Evolutionary conservation across 257 asterid species (phyloP), one percentile per base, ranked within the genome.

Genomic region (Cynanchum wilfordii): DNA sequence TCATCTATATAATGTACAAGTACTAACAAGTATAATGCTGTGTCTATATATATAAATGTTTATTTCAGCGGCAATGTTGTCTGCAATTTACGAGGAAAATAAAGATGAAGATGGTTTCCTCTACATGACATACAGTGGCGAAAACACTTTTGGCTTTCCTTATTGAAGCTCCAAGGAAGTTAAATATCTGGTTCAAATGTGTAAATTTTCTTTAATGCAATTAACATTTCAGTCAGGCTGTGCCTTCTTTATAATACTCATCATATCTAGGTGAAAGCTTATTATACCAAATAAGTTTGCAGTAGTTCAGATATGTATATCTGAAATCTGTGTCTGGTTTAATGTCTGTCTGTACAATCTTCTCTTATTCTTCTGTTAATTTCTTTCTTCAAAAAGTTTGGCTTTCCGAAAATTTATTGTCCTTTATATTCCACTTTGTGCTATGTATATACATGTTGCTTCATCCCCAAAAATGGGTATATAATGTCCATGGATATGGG

Each of bases 101-200:
- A 85, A 89, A 84, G 96, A 89, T 22, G 96, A 87, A 81, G 96
- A 89, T 72, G 92, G 92, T 54, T 89, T 89, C 84, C 84, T 89
- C 3, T 89, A 89, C 86, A 87, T 89, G 96, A 85, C 92, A 56
- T 89, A 89, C 88, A 89, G 96, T 64, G 96, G 96, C 1, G 96
- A 89, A 83, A 89, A 89, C 67, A 89, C 96, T 19, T 89, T 89
- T 67, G 96, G 92, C 12, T 45, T 20, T n/a, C 36, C 11, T 72
- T 63, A 7, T 2, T 42, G 47, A 42, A 42, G 47, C 10, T 7
- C 44, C 66, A 15, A 30, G 66, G 66, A 60, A 29, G 66, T 60
- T n/a, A 30, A 60, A 16, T 2, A 4, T n/a, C 22, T 30, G 67
- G 67, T 60, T 11, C 44, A 29, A n/a, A 13, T 30, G 24, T 60